Base-by-base conservation (phyloP, 768 basidiomycete genomes). In the Piloderma croceum region DNA sequence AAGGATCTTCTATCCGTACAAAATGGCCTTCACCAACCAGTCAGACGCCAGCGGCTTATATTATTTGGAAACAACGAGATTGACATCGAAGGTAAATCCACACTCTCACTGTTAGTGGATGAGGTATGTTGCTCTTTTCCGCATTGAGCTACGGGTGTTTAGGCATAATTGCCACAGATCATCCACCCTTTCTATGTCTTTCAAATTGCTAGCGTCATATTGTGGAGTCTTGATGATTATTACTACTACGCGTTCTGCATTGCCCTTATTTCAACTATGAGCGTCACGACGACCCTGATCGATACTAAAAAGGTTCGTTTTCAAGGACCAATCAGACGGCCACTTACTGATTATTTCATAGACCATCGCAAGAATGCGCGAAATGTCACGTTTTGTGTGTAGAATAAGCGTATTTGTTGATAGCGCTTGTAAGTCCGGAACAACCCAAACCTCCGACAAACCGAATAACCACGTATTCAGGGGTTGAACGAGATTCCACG, bases 111-210 rank as follows among this genome's bases (percentile, higher is more conserved):
- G 3, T 69, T 98, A 6, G 65, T 97, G 15, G 92, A 97, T 49
- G 96, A 98, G 74, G 91, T 90, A 59, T 39, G 65, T 56, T 25
- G 4, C 18, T n/a, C 6, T 34, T 31, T 33, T 20, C 32, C 21
- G 33, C 5, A 24, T 17, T 33, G 22, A n/a, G 12, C 15, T 33
- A 70, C 19, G 3, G 15, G 20, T 13, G 23, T 9, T 13, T 6
- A 24, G 9, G 15, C 12, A 6, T 23, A 5, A 19, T 31, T 22
- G 24, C 4, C 15, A 3, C 46, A 83, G 90, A 79, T 96, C 33
- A 83, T 98, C 27, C 94, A 98, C 57, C 96, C 96, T 1, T 98
- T 98, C 63, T 98, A 97, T 57, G 84, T 99, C 40, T 99, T 99
- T 57, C 96, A 99, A 72, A 82, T 97, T 49, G 90, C 90, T 36